Evolutionary conservation across 1,139 yeast genomes (phyloP), one percentile per base, ranked within the genome.

Genomic region (Wickerhamomyces sp.): DNA sequence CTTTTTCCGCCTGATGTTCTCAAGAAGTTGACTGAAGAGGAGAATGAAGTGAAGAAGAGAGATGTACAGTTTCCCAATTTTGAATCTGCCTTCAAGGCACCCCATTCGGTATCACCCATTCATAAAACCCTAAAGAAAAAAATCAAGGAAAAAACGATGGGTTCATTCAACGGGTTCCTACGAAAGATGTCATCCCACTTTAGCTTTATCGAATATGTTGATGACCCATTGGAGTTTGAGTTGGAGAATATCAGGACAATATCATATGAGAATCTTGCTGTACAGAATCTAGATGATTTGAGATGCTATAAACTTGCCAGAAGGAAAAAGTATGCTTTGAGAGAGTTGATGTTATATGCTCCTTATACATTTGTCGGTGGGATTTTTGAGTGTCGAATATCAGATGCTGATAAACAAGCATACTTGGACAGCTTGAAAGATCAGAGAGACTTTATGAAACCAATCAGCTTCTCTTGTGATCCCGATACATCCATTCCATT

Each of bases 351-450:
- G 7, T 61, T 81, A 18, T 83, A 73, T 55, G 64, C 79, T 27
- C 89, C 91, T 0, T 68, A 71, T 39, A 73, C 84, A 0, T 74
- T 78, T 62, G 78, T 85, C 2, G 94, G 94, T 7, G 91, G 83
- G 0, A 53, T 85, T 8, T 85, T 73, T 59, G 73, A 74, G 51
- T 81, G 88, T 56, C 67, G 73, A 3, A 51, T 75, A 1, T 58
- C 70, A 3, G 48, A 62, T 48, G 45, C 50, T 35, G 53, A 66
- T 10, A 64, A 62, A 41, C 36, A 36, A 15, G 52, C 61, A 35
- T 58, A 69, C 18, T 53, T 70, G 42, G 56, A 57, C 10, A 54
- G 57, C 34, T 61, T 71, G 38, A 50, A 51, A 36, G 48, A 52
- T 15, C 34, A 52, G 6, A 45, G 52, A 23, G 47, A 41, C 15